phyloP scores from a whole-genome alignment of 495 filamentous ascomycete species.

The Aspergillus nidulans region DNA sequence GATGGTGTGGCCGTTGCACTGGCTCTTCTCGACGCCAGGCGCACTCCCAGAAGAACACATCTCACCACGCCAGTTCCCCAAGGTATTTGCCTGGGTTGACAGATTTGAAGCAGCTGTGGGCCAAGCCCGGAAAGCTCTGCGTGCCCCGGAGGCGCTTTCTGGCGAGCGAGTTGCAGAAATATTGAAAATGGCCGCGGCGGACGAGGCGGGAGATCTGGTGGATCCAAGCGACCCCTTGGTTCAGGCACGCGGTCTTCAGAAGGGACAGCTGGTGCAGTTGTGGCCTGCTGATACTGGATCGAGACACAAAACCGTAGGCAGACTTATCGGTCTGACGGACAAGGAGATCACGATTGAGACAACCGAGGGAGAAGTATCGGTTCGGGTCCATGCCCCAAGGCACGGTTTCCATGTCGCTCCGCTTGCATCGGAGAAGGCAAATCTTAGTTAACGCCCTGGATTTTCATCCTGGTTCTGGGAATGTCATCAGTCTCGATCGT shows the following conservation, averaged over 20 bases:
- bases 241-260: not conserved
- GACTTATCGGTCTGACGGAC: not conserved
- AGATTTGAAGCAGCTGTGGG: constrained; percentile 33
- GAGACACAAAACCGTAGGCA: not conserved
- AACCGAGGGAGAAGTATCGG: not conserved
- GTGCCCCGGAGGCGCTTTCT: not conserved
- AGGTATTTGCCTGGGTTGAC: constrained; percentile 51
- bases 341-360: constrained; percentile 6
- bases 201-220: not conserved
- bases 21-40: constrained; percentile 47
- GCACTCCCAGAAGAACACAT: constrained; percentile 42
- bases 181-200: not conserved
- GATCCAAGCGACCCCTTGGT: constrained; percentile 3
- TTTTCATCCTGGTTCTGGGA: no score
- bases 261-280: constrained; percentile 3
- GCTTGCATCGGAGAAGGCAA: no score
- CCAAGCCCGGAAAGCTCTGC: not conserved
- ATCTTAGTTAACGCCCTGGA: no score
- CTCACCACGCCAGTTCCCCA: constrained; percentile 40
- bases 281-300: constrained; percentile 3
- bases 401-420: not conserved
- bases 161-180: constrained; percentile 2
- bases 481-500: no score
- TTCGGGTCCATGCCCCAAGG: constrained; percentile 6
- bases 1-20: constrained; percentile 57